phyloP scores from a whole-genome alignment of 306 rosid genomes.

The Gynostemma pentaphyllum region DNA sequence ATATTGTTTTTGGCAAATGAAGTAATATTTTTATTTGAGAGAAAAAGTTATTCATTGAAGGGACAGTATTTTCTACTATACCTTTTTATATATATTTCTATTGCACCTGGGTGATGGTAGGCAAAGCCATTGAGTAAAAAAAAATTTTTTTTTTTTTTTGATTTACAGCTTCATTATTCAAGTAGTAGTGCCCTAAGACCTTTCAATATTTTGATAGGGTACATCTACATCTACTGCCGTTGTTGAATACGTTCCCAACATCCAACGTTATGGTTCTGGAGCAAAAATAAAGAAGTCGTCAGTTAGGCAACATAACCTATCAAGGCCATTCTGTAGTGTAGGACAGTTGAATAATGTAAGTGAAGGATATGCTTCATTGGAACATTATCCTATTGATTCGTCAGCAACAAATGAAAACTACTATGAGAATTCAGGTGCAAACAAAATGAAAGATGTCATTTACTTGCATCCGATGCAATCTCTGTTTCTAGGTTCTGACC shows the following conservation, averaged over 20 bases:
- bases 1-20: not conserved
- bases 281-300: conserved; percentile 78
- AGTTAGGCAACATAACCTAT: conserved; percentile 22
- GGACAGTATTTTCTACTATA: not conserved
- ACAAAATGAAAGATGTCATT: conserved; percentile 15
- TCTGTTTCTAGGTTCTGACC: conserved; percentile 92
- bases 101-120: not conserved
- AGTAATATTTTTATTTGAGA: not conserved
- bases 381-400: conserved; percentile 54
- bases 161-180: not conserved
- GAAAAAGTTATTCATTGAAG: not conserved
- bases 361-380: conserved; percentile 26
- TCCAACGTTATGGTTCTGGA: conserved; percentile 56
- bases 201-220: conserved; percentile 3
- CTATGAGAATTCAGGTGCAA: conserved; percentile 20
- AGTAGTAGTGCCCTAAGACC: not conserved
- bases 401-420: conserved; percentile 37
- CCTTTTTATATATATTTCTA: not conserved
- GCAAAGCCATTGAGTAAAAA: not conserved
- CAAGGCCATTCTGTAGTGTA: conserved; percentile 28
- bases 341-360: conserved; percentile 30
- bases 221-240: conserved; percentile 19
- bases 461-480: conserved; percentile 77
- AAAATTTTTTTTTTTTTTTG: not conserved
- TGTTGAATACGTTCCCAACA: conserved; percentile 41